Conservation (phyloP, 352 stramenopile species). For the Elongisporangium undulatum region DNA sequence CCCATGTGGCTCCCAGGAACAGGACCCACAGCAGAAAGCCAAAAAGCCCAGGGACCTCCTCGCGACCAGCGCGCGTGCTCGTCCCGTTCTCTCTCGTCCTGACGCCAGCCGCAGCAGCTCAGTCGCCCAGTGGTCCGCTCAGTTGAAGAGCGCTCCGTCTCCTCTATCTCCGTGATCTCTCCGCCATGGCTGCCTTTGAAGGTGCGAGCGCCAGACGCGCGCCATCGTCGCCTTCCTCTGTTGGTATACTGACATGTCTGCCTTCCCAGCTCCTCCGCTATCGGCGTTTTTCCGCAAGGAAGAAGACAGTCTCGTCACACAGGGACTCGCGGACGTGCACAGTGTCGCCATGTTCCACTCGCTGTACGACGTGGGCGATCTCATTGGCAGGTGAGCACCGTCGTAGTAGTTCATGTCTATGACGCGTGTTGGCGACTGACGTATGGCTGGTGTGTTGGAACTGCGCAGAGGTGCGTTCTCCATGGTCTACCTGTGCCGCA, state of each 20-base stretch:
- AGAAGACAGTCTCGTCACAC: slow-evolving; percentile 77
- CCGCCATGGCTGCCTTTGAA: not conserved
- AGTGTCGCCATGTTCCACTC: slow-evolving; percentile 84
- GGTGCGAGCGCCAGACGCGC: not conserved
- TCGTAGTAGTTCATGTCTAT: not conserved
- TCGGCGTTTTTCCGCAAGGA: slow-evolving; percentile 88
- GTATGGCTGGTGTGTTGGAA: slow-evolving; percentile 1
- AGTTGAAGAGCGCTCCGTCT: not conserved
- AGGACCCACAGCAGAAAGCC: slow-evolving; percentile 3
- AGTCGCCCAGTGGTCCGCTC: not conserved
- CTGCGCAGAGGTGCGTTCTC: slow-evolving; percentile 59
- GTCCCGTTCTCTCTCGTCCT: not conserved
- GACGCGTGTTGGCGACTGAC: not conserved
- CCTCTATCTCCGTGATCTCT: not conserved
- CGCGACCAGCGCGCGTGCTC: not conserved
- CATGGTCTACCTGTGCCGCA: slow-evolving; percentile 79
- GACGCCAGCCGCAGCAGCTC: not conserved
- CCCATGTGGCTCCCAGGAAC: slow-evolving; percentile 4
- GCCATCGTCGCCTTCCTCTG: not conserved
- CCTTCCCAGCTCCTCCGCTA: slow-evolving; percentile 58
- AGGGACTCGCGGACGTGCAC: slow-evolving; percentile 79
- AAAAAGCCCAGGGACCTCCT: not conserved
- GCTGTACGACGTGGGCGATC: slow-evolving; percentile 83
- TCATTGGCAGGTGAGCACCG: slow-evolving; percentile 56
- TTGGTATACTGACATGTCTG: slow-evolving; percentile 4